Evolutionary conservation across 495 filamentous ascomycete species (phyloP), one percentile per base, ranked within the genome.

Genomic region (Platismatia glauca): DNA sequence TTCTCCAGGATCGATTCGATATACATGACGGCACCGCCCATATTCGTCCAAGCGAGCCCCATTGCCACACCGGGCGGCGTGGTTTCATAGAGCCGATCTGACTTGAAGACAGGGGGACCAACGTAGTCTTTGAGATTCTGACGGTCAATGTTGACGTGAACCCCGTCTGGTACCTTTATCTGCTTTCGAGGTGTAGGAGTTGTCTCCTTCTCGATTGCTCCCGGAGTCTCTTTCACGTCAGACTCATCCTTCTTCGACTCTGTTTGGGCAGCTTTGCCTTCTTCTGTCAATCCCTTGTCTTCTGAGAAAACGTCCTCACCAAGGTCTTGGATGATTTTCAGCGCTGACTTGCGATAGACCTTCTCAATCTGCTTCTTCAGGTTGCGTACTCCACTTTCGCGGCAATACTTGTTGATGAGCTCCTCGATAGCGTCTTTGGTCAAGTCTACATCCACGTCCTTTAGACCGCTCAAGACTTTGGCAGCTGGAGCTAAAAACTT

Each of bases 281-380:
- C 90, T 7, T 89, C 86, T 9, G 93, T 96, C 55, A 96, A 71
- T 20, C 90, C 94, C 64, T 89, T 84, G 33, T 85, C 83, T 75
- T 97, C 94, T 3, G 88, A 80, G 18, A 96, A 76, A 15, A 79
- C 89, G 35, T 90, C 86, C 74, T 98, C 94, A 57, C 94, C 94
- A 7, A 97, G 77, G 66, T 97, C 94, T 71, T 91, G 89, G 34
- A 99, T 90, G 68, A 99, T 97, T 75, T 96, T 97, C 66, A 97
- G 81, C 15, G 95, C 95, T 22, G 91, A 88, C 76, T 99, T 99
- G 48, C 95, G 88, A 75, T 96, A 99, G 7, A 99, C 90, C 78
- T 97, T 97, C 71, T 99, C 95, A 66, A 99, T 99, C 71, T 97
- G 93, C 79, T 99, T 97, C 81, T 99, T 99, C 68, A 99, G 76